Conservation (phyloP, 139 green algal genomes). For the Ulvella scutata region DNA sequence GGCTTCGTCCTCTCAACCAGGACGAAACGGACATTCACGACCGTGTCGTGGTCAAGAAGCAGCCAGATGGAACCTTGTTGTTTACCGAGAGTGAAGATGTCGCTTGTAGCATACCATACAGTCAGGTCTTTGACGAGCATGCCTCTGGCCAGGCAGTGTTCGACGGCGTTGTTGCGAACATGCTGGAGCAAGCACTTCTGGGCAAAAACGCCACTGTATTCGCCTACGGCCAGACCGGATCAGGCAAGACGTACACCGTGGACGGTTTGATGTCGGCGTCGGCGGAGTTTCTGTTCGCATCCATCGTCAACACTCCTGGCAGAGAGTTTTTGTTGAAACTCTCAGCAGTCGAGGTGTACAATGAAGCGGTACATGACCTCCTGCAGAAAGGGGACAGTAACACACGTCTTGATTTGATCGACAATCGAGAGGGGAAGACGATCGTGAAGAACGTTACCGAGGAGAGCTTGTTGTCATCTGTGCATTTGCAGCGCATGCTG, state of each 20-base stretch:
- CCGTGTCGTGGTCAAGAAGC: too few species aligned
- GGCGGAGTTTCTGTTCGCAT: not conserved
- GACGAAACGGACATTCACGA: not conserved
- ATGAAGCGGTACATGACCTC: constrained; percentile 16
- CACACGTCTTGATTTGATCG: constrained; percentile 9
- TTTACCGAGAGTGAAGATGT: too few species aligned
- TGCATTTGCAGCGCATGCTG: constrained; percentile 9
- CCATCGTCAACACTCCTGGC: not conserved
- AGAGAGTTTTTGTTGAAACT: constrained; percentile 15
- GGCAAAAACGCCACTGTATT: not conserved
- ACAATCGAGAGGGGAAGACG: constrained; percentile 7
- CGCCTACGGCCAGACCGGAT: not conserved
- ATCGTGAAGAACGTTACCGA: constrained; percentile 11
- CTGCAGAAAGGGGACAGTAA: constrained; percentile 1
- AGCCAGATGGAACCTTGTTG: not conserved
- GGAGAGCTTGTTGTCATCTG: constrained; percentile 2
- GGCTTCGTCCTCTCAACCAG: not conserved
- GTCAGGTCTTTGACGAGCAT: not conserved
- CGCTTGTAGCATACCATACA: too few species aligned
- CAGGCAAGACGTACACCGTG: not conserved
- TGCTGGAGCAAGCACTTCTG: not conserved
- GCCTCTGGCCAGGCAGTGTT: not conserved
- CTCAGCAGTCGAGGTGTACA: constrained; percentile 23
- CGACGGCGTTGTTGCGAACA: not conserved
- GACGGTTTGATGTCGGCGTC: not conserved